phyloP scores from a whole-genome alignment of 75 land plant species.

The Adiantum capillusveneris region DNA sequence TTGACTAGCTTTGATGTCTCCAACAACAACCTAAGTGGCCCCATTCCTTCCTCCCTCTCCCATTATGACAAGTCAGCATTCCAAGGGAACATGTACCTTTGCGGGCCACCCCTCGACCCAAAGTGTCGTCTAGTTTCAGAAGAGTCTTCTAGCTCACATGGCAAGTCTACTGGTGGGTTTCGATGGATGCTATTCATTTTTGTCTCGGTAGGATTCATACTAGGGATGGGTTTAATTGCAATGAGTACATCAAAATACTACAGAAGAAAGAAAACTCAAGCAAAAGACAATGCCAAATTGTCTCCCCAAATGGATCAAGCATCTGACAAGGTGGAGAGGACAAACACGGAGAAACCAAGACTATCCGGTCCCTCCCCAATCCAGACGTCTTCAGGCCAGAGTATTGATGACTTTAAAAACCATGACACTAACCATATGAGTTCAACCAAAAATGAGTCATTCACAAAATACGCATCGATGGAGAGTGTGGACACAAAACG shows the following conservation, averaged over 20 bases:
- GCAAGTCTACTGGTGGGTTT: too few relatives aligned
- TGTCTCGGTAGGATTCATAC: too few relatives aligned
- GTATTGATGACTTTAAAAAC: too few relatives aligned
- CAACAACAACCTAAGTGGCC: slow-evolving; percentile 43
- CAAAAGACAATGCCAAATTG: too few relatives aligned
- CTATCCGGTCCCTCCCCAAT: too few relatives aligned
- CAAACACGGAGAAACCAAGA: background rate
- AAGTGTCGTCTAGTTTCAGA: too few relatives aligned
- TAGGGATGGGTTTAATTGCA: too few relatives aligned
- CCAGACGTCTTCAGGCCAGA: too few relatives aligned
- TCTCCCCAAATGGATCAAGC: slow-evolving; percentile 44
- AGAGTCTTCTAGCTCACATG: background rate
- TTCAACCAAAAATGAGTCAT: slow-evolving; percentile 41
- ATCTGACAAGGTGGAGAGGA: slow-evolving; percentile 20
- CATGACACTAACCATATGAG: too few relatives aligned
- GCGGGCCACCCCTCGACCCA: slow-evolving; percentile 47
- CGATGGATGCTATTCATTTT: too few relatives aligned
- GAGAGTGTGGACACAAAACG: slow-evolving; percentile 37
- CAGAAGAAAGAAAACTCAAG: slow-evolving; percentile 24
- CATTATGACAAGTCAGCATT: slow-evolving; percentile 45
- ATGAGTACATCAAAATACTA: too few relatives aligned
- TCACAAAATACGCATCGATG: slow-evolving; percentile 34
- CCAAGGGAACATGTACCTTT: slow-evolving; percentile 39
- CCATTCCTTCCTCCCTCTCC: slow-evolving; percentile 38
- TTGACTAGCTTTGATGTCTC: slow-evolving; percentile 61